Evolutionary conservation across 108 stramenopile species (phyloP), one percentile per base, ranked within the genome.

Genomic region (Stephanodiscus triporus): DNA sequence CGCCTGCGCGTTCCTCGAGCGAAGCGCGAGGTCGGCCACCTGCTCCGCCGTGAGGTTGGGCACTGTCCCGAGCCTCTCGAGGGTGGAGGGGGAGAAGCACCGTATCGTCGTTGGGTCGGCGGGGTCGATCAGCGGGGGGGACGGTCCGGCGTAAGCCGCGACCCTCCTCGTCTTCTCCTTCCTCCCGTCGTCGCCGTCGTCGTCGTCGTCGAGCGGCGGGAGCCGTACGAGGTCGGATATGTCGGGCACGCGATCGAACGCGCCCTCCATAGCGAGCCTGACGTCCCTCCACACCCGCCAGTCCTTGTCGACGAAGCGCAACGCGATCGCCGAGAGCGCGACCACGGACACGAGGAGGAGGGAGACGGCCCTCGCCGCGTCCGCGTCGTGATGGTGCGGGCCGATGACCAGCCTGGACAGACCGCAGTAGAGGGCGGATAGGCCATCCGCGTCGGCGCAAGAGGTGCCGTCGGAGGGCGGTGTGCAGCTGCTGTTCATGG

Each of bases 51-150:
- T 76, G 86, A 95, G 96, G 73, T 87, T 94, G 57, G 81, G 71
- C 26, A 97, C 91, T 23, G 91, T 81, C 16, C 97, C 97, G 14
- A 99, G 75, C 49, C 68, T 49, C 70, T 89, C 80, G 42, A 85
- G 81, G 24, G 98, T 97, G 29, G 96, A 87, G 6, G 98, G 98
- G 65, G 97, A 96, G 83, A 65, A 97, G 80, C 97, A 97, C 60
- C 95, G 94, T 34, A 98, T 66, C 37, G 85, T 59, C 20, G 77
- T 73, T 17, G 89, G 91, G 8, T 84, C 72, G 32, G 68, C 61
- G 6, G 80, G 74, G 64, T 95, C 84, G 58, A 86, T 17, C 5
- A 85, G 70, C 9, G 66, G 9, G 10, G 59, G 62, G 19, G 61
- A 65, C 45, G 22, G 45, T 37, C 63, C 10, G 62, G 36, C 32